Base-by-base conservation (phyloP, 805 yeast genomes). In the Kazachstania psychrophila region DNA sequence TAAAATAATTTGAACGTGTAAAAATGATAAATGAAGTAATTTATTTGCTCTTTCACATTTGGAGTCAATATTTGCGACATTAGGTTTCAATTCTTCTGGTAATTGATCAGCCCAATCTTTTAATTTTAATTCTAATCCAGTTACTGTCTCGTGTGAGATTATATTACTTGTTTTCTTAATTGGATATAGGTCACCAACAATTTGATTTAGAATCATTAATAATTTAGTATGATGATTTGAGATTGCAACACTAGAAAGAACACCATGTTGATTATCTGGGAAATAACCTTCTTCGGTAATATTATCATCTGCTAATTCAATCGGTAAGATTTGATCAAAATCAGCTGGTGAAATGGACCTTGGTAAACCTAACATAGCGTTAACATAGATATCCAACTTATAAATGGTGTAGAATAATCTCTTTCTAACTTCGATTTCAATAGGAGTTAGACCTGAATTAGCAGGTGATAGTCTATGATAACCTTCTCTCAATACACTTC, bases 331-430 rank as follows among this genome's bases (percentile, higher is more conserved):
- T 52, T 86, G 95, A 60, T 86, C 94, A 46, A 83, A 80, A 47
- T 88, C 95, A 42, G 77, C 84, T 42, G 83, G 87, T 42, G 76
- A 71, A 14, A 88, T 73, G 1, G 68, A 60, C 44, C 89, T 68
- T 0, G 96, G 96, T 33, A 87, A 64, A 1, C 96, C 96, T 45
- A 88, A 57, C 73, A 87, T 78, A 3, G 95, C 83, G 56, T 86
- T 85, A 40, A 87, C 83, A 54, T 88, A 88, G 27, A 86, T 77
- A 56, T 88, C 96, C 83, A 87, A 73, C 55, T 88, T 87, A 58
- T 83, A 80, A 41, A 88, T 79, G 0, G 95, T 83, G 77, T 85
- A 87, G 55, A 87, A 87, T 20, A 87, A 63, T 43, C 96, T 69
- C 56, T 86, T 88, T 39, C 95, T 68, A 33, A 86, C 82, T 53